Evolutionary conservation across 257 asterid species (phyloP).

Genomic region (Rubia yunnanensis): DNA sequence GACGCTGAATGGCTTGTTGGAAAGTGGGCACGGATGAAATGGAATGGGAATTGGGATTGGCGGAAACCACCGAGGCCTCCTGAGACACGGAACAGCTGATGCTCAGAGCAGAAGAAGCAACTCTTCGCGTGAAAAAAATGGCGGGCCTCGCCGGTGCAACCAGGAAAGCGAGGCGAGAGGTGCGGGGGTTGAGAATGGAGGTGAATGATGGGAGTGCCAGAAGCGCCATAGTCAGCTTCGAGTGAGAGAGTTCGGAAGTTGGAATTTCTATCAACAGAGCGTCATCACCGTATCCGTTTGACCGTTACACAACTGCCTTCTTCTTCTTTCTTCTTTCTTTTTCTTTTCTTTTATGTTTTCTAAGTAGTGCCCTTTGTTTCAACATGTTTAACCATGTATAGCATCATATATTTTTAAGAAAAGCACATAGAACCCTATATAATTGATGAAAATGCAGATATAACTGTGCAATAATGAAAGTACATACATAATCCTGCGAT

Average conservation of each 20-base stretch:
- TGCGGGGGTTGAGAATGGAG: constrained; percentile 44
- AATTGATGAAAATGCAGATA: no score
- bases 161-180: constrained; percentile 28
- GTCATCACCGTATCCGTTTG: background rate
- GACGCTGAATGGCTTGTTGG: constrained; percentile 93
- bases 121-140: constrained; percentile 26
- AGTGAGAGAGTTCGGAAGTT: background rate
- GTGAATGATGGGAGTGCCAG: constrained; percentile 60
- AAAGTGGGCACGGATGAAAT: constrained; percentile 54
- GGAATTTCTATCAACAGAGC: background rate
- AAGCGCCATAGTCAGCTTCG: constrained; percentile 43
- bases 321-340: background rate
- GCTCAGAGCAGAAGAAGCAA: constrained; percentile 21
- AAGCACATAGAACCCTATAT: no score
- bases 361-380: no score
- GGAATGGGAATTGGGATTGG: constrained; percentile 6
- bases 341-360: no score
- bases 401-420: no score
- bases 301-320: no score
- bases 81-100: constrained; percentile 27
- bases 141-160: constrained; percentile 20
- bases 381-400: no score
- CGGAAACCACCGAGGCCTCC: background rate
- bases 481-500: no score
- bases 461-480: no score